Evolutionary conservation across 805 yeast genomes (phyloP), one percentile per base, ranked within the genome.

Genomic region (Cyberlindnera euphorbiae): DNA sequence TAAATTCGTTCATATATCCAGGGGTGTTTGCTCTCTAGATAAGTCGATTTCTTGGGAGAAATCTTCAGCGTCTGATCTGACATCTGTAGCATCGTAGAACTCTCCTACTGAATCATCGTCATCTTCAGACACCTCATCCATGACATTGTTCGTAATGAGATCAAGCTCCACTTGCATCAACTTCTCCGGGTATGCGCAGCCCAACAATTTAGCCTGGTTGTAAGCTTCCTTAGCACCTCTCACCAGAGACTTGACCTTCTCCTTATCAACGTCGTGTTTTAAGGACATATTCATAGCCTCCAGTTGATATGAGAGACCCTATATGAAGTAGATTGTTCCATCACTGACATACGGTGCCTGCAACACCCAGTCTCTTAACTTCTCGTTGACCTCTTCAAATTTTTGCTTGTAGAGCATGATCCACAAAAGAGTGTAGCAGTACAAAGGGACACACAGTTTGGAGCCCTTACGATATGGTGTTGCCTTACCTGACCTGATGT

Each of bases 321-420:
- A 49, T 10, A 54, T 26, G 35, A 46, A 53, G 27, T 48, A 41
- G 26, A 33, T 48, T n/a, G 46, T 24, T 4, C 59, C 59, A 22
- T 54, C 53, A 12, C 39, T 29, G 3, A 41, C 30, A 17, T 42
- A 54, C 2, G 57, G 56, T 10, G 28, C 17, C 26, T 16, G 36
- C 13, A 41, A 18, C 16, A 52, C 13, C 10, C 46, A 14, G 19
- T 44, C 45, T 11, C 42, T 32, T 10, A 53, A 28, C 30, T 39
- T 46, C 8, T 53, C 58, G 25, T 47, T 43, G 1, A 34, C 48
- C 2, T 12, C 18, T 5, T 36, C 27, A 18, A 49, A 53, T 21
- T 49, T 45, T 6, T 32, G 26, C 32, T 44, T 51, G 33, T 43
- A 30, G 4, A 53, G 15, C 17, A 51, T 12, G 1, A 35, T 36